Evolutionary conservation across 208 protist species (phyloP).

Genomic region (Trypanosoma congolense): DNA sequence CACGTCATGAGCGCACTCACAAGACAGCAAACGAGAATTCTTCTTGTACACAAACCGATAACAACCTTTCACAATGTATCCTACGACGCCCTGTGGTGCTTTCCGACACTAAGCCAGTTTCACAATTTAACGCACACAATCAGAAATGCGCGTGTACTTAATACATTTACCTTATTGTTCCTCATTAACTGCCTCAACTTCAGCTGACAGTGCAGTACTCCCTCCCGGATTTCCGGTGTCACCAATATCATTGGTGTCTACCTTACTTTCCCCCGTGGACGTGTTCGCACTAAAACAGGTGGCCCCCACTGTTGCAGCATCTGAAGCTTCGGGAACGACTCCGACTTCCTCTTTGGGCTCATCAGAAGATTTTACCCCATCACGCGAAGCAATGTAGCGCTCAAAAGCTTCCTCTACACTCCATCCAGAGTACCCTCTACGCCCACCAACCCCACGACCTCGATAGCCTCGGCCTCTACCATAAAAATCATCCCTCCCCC

Average conservation of each 20-base stretch:
- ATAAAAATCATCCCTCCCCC: conserved; percentile 19
- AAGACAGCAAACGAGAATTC: no score
- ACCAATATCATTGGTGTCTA: no score
- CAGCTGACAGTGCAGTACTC: no score
- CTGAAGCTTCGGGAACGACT: neutral
- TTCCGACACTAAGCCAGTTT: no score
- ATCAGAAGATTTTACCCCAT: conserved; percentile 29
- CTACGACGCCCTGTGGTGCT: no score
- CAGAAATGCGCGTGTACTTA: no score
- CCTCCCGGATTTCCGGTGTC: no score
- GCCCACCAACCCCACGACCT: conserved; percentile 14
- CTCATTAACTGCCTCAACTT: neutral
- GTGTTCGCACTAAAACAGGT: neutral
- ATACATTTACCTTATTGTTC: neutral
- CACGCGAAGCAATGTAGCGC: conserved; percentile 29
- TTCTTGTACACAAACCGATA: no score
- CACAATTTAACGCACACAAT: no score
- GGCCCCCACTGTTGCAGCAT: neutral
- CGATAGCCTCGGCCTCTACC: conserved; percentile 26
- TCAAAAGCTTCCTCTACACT: conserved; percentile 42
- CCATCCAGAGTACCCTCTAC: conserved; percentile 16
- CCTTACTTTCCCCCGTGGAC: neutral
- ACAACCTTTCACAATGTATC: no score
- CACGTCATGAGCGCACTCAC: no score
- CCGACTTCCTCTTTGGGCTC: conserved; percentile 29